Evolutionary conservation across 331 rosid species (phyloP).

Genomic region (Rosa hybrid): DNA sequence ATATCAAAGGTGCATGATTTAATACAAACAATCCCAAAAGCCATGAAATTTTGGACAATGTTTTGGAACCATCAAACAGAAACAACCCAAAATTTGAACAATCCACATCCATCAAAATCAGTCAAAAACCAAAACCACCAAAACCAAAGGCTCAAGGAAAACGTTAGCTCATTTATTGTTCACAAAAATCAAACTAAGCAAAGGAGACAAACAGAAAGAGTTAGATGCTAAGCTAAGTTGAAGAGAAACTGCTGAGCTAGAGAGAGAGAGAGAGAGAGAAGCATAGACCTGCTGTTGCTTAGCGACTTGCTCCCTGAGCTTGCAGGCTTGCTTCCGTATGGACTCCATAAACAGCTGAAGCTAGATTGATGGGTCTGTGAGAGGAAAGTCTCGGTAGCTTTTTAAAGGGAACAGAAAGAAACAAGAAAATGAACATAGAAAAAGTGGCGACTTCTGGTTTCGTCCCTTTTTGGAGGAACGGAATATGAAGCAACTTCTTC

Average conservation of each 20-base stretch:
- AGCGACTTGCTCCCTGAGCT: constrained; percentile 90
- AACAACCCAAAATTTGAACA: not conserved
- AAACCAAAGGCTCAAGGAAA: not conserved
- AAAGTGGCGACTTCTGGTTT: not conserved
- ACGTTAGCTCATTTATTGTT: not conserved
- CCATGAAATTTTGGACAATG: not conserved
- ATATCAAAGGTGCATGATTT: not conserved
- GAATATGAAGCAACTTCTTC: not conserved
- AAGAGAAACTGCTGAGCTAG: not conserved
- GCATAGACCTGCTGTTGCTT: constrained; percentile 73
- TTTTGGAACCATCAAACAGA: not conserved
- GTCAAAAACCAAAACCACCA: not conserved
- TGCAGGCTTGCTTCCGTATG: constrained; percentile 86
- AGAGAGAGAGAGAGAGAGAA: not conserved
- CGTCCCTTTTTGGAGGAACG: not conserved
- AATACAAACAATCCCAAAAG: not conserved
- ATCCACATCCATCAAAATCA: not conserved
- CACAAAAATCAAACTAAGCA: not conserved
- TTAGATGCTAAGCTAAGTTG: constrained; percentile 5
- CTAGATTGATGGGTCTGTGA: not conserved
- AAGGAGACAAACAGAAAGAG: not conserved
- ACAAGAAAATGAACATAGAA: not conserved
- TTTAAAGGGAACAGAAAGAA: not conserved
- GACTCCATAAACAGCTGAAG: constrained; percentile 57
- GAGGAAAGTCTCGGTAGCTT: not conserved